phyloP scores from a whole-genome alignment of 768 basidiomycete species.

The Phallus indusiatus region DNA sequence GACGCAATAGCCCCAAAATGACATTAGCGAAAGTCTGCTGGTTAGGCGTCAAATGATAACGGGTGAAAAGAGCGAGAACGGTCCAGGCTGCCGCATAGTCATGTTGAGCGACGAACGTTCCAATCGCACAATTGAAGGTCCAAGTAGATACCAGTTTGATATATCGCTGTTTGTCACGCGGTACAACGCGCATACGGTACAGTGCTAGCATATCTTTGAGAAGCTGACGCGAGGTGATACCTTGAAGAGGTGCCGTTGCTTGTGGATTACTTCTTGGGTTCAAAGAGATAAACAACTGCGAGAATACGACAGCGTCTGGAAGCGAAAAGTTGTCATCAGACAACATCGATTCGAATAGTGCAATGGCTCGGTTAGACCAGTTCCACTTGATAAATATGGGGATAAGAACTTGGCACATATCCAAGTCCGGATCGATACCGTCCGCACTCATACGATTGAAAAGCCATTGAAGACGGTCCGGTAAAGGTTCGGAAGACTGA shows the following conservation, averaged over 20 bases:
- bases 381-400: background rate
- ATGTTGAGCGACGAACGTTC: background rate
- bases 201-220: constrained; percentile 1
- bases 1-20: background rate
- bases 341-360: background rate
- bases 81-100: constrained; percentile 9
- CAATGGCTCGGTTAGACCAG: background rate
- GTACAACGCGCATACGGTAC: background rate
- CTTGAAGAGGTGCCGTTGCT: background rate
- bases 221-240: background rate
- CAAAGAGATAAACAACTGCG: background rate
- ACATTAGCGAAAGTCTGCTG: background rate
- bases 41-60: constrained; percentile 1
- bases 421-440: background rate
- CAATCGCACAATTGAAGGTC: constrained; percentile 4
- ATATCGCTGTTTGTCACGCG: background rate
- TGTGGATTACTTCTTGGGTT: background rate
- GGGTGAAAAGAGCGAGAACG: constrained; percentile 1
- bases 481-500: background rate
- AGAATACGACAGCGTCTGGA: background rate
- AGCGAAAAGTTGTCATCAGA: background rate
- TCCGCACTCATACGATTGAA: background rate
- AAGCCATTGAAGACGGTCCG: background rate
- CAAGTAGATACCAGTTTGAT: constrained; percentile 4
- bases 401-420: constrained; percentile 6